phyloP scores from a whole-genome alignment of 202 grass and related monocot genomes.

The Carex sylvatica region DNA sequence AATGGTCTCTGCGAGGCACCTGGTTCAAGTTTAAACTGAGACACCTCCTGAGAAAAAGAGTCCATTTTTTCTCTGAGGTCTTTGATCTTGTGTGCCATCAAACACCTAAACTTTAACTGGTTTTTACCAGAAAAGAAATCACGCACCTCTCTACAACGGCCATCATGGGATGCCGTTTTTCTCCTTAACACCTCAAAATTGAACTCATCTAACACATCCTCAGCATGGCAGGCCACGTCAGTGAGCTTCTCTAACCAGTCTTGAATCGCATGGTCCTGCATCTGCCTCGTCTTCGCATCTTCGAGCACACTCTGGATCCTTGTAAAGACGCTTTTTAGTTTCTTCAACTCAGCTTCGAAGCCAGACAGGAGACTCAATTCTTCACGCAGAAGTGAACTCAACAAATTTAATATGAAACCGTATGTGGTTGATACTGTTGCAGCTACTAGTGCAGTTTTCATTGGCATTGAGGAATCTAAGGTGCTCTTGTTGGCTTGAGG shows the following conservation, averaged over 20 bases:
- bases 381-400: background rate
- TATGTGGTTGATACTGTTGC: slow-evolving; percentile 2
- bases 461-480: background rate
- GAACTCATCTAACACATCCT: slow-evolving; percentile 26
- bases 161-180: background rate
- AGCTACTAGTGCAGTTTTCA: background rate
- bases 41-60: slow-evolving; percentile 24
- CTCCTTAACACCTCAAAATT: slow-evolving; percentile 25
- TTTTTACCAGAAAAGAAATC: slow-evolving; percentile 31
- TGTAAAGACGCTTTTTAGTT: slow-evolving; percentile 1
- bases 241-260: slow-evolving; percentile 29
- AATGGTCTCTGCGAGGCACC: background rate
- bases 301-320: slow-evolving; percentile 22
- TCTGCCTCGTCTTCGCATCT: slow-evolving; percentile 4
- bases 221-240: slow-evolving; percentile 5
- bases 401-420: slow-evolving; percentile 8
- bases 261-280: background rate
- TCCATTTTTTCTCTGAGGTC: slow-evolving; percentile 5
- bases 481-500: background rate
- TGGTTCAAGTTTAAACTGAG: slow-evolving; percentile 19
- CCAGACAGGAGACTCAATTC: background rate
- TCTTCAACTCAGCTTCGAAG: slow-evolving; percentile 16
- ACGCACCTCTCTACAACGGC: slow-evolving; percentile 5
- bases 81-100: slow-evolving; percentile 32
- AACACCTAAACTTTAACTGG: slow-evolving; percentile 16